Percentiles rank a stretch among this genome's conserved stretches.
Conservation (phyloP, 192 early-diverging fungal genomes). For the Podila minutissima region DNA sequence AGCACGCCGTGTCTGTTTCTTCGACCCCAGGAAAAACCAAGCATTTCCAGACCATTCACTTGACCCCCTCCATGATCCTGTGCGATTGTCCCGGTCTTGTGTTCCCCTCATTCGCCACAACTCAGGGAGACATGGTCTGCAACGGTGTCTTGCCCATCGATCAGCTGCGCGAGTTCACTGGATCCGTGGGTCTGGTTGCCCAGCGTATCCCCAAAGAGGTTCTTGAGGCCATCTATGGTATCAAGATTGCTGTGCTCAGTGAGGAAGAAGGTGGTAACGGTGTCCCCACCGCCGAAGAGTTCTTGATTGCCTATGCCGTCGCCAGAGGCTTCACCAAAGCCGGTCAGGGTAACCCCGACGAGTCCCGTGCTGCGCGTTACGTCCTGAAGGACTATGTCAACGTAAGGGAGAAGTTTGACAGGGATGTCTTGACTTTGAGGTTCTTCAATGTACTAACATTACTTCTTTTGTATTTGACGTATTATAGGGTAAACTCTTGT, state of each 20-base stretch:
- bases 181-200: slow-evolving; percentile 84
- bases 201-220: slow-evolving; percentile 87
- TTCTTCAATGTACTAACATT: neutral
- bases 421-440: neutral
- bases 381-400: slow-evolving; percentile 98
- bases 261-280: slow-evolving; percentile 80
- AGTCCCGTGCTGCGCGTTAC: slow-evolving; percentile 94
- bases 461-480: slow-evolving; percentile 11
- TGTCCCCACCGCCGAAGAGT: slow-evolving; percentile 89
- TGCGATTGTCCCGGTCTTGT: slow-evolving; percentile 99
- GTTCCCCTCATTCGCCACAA: slow-evolving; percentile 98
- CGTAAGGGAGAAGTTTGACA: slow-evolving; percentile 48
- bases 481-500: slow-evolving; percentile 88
- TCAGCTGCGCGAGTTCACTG: slow-evolving; percentile 95
- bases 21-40: slow-evolving; percentile 99
- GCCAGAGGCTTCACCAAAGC: slow-evolving; percentile 92
- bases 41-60: slow-evolving; percentile 99
- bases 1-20: slow-evolving; percentile 94
- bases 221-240: slow-evolving; percentile 93
- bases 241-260: slow-evolving; percentile 80
- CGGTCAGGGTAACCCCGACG: slow-evolving; percentile 97
- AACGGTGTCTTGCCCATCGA: slow-evolving; percentile 99
- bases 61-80: slow-evolving; percentile 85
- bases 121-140: slow-evolving; percentile 98
- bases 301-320: slow-evolving; percentile 91